These are phyloP conservation scores for Trichoderma arundinaceum DNA, from an alignment of 2,329 filamentous ascomycete genomes.

Conservation along the genomic window DNA sequence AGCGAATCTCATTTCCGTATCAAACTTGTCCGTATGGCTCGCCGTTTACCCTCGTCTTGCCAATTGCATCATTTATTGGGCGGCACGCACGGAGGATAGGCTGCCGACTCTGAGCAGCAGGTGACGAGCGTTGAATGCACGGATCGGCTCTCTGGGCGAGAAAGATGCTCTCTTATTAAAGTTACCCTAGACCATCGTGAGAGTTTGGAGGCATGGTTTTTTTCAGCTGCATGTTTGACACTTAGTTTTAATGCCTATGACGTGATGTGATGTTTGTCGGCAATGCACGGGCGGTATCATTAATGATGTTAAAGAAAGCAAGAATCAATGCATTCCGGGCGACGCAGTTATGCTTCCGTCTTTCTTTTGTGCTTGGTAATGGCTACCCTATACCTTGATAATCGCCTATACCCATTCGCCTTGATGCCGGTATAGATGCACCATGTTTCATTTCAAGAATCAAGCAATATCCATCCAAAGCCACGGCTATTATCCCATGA, in stretches of 20 bases:
- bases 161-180: conserved; percentile 4
- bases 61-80: conserved; percentile 4
- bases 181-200: conserved; percentile 26
- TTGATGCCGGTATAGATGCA: too few relatives aligned
- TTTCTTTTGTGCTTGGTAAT: too few relatives aligned
- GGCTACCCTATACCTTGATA: too few relatives aligned
- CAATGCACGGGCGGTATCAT: too few relatives aligned
- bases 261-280: not conserved
- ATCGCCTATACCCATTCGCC: too few relatives aligned
- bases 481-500: too few relatives aligned
- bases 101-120: not conserved
- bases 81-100: conserved; percentile 12
- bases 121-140: not conserved
- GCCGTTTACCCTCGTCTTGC: not conserved
- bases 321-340: too few relatives aligned
- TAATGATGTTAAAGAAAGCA: too few relatives aligned
- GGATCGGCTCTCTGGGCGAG: not conserved
- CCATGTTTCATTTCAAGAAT: too few relatives aligned
- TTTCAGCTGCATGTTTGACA: not conserved
- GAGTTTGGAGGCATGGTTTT: not conserved
- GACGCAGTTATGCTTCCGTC: too few relatives aligned
- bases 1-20: conserved; percentile 18
- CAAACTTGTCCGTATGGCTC: not conserved
- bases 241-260: not conserved
- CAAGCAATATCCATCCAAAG: too few relatives aligned